These are phyloP conservation scores for Kodamaea jinghongensis DNA, from an alignment of 805 yeast genomes.

Conservation along the genomic window DNA sequence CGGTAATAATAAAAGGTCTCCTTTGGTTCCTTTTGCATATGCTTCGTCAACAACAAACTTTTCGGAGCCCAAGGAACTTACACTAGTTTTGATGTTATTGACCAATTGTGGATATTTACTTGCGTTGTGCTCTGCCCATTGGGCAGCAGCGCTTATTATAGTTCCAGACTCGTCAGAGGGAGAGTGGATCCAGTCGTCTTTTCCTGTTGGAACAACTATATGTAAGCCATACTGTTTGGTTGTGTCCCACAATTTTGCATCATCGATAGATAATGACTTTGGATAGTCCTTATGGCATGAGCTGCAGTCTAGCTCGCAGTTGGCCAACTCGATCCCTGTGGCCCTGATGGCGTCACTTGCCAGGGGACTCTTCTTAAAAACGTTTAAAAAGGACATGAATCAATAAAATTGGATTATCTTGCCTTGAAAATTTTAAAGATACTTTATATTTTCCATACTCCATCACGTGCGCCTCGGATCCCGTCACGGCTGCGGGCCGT, in stretches of 20 bases:
- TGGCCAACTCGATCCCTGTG: constrained; percentile 36
- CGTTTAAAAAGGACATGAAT: constrained; percentile 4
- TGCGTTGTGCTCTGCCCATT: constrained; percentile 30
- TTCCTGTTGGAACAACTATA: constrained; percentile 78
- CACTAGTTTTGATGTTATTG: constrained; percentile 47
- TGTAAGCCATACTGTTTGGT: constrained; percentile 71
- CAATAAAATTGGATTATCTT: neutral
- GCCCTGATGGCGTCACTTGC: constrained; percentile 6
- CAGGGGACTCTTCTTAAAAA: constrained; percentile 1
- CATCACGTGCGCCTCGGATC: too few relatives aligned
- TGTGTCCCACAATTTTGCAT: constrained; percentile 59
- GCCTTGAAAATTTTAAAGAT: neutral
- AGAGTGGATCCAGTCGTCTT: constrained; percentile 79
- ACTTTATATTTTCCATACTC: too few relatives aligned
- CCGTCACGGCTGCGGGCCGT: too few relatives aligned
- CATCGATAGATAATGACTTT: constrained; percentile 42
- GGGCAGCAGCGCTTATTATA: constrained; percentile 43
- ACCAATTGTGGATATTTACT: constrained; percentile 16
- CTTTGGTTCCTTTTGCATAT: constrained; percentile 42
- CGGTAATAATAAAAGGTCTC: constrained; percentile 69
- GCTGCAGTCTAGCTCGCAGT: constrained; percentile 53
- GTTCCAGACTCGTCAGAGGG: constrained; percentile 49
- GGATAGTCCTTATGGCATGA: constrained; percentile 57
- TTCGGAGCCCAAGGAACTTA: constrained; percentile 52
- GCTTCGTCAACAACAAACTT: constrained; percentile 39